Base-by-base conservation (phyloP, 306 rosid genomes). In the Dryas alaskensis region DNA sequence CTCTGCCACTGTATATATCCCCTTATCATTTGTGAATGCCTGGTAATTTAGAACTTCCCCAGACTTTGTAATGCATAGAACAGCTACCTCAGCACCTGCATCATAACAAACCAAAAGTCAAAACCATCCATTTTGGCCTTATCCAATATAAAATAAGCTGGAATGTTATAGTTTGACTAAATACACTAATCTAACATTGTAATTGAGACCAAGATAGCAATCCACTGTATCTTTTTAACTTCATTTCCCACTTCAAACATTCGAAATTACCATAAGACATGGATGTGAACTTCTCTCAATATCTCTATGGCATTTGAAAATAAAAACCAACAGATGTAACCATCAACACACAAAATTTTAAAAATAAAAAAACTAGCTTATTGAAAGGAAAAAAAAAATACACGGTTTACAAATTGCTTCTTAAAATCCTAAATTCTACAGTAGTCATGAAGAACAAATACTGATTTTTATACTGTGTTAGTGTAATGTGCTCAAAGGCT, bases 71-170 rank as follows among this genome's bases (percentile, higher is more conserved):
- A 89, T 88, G 90, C 98, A 94, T 64, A 94, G 88, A 72, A 91
- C 98, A 69, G 96, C 98, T 77, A 94, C 96, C 83, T 91, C 97
- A 73, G 97, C 97, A 73, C 97, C 98, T 94, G 80, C 81, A 79
- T 40, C 46, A 67, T 22, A 67, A 62, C 72, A 75, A 27, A 62
- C 37, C 22, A 63, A 50, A 45, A 16, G 19, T 39, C 66, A 25
- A 57, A 64, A 3, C 27, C 25, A 6, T 50, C 43, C 27, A 58
- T 25, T 60, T 5, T 25, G 7, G 27, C 4, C 65, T 12, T 16
- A 17, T 19, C 5, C 39, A 67, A 13, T 17, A 10, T 2, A 10
- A 60, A 7, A 53, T n/a, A 31, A 31, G 17, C 51, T 8, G 37
- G 45, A 61, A 78, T 25, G 67, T 60, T 4, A 42, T 22, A 46